Evolutionary conservation across 768 basidiomycete species (phyloP), one percentile per base, ranked within the genome.

Genomic region (Krasilnikovozyma curviuscula): DNA sequence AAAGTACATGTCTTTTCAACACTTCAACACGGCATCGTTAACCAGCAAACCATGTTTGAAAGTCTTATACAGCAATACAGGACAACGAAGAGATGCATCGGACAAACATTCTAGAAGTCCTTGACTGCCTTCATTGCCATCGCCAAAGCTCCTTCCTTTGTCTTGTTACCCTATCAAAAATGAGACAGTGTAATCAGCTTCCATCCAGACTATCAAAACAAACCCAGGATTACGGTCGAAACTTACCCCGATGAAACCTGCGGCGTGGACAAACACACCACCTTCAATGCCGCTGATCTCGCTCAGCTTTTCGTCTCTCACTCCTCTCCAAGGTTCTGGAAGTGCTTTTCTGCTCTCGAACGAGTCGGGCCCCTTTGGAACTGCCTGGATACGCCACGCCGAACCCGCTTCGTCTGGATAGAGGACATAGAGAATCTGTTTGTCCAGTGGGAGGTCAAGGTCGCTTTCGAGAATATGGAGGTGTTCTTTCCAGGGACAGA

Each of bases 181-280:
- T 34, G 5, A 19, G 16, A 40, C 16, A 24, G 16, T 23, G n/a
- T 9, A 35, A 14, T 46, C 19, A 32, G 40, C 24, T 1, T 9
- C 1, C 28, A 21, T 3, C 16, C 7, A 9, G n/a, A 19, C 27
- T 40, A 37, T 24, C 16, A 13, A 50, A 46, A 18, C 42, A 48
- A 28, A 16, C 46, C 5, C 19, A 46, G 27, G 24, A 31, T 30
- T 25, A 60, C 23, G 59, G 60, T 41, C 10, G n/a, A 24, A 27
- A 52, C 28, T n/a, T 9, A 46, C 88, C 58, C 93, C 93, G 59
- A 88, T 97, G 64, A 98, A 98, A 7, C 93, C 93, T 50, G 80
- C 81, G 1, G 89, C 85, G 66, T 98, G 93, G 23, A 89, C 77
- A 59, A 98, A 98, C 46, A 93, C 75, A 44, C 89, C 73, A 1